A percentile compares a stretch with the other conserved stretches of the same genome.
Evolutionary conservation across 805 yeast species (phyloP).

Genomic region (Yarrowia porcina): DNA sequence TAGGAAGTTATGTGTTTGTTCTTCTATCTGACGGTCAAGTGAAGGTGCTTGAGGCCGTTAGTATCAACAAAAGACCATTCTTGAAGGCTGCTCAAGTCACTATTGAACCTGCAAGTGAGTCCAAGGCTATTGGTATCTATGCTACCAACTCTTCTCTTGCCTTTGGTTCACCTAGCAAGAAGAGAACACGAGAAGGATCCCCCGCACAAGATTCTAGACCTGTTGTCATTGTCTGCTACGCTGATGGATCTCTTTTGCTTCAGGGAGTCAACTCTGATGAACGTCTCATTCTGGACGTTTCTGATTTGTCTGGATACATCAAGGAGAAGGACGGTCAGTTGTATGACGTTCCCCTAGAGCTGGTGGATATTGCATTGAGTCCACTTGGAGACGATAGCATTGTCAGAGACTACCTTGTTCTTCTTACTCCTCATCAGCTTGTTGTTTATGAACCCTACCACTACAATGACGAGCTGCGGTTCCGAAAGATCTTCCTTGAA

Average conservation of each 20-base stretch:
- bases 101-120: constrained; percentile 10
- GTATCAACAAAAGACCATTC: constrained; percentile 16
- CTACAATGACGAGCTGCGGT: constrained; percentile 10
- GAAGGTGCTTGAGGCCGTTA: constrained; percentile 17
- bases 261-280: background rate
- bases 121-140: constrained; percentile 1
- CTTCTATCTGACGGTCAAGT: constrained; percentile 16
- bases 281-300: background rate
- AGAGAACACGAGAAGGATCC: constrained; percentile 6
- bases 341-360: background rate
- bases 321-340: constrained; percentile 8
- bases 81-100: constrained; percentile 2
- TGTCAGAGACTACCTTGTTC: background rate
- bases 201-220: constrained; percentile 16
- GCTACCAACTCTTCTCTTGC: constrained; percentile 7
- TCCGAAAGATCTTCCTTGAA: constrained; percentile 11
- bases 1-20: background rate
- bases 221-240: constrained; percentile 1
- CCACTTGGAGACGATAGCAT: constrained; percentile 6
- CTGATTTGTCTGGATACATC: constrained; percentile 16
- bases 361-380: constrained; percentile 1
- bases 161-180: background rate
- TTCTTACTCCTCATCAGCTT: background rate
- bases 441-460: constrained; percentile 18
- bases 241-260: constrained; percentile 11